These are phyloP conservation scores for Curvularia sp. DNA, from an alignment of 2,329 filamentous ascomycete genomes.

Conservation along the genomic window DNA sequence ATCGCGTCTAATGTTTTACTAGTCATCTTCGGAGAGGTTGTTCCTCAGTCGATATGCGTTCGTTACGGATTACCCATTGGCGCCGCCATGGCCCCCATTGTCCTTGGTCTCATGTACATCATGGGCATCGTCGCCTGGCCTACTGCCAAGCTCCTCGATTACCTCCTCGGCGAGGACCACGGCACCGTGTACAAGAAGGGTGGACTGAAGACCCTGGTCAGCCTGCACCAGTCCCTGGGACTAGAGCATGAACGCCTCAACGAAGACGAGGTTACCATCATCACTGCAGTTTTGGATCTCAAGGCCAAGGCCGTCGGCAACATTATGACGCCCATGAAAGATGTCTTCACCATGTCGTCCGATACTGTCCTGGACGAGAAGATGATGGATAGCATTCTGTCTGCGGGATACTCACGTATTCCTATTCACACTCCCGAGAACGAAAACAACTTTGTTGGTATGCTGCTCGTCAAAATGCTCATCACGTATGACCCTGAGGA, in stretches of 20 bases:
- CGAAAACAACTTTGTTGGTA: slow-evolving; percentile 87
- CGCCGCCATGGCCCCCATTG: slow-evolving; percentile 88
- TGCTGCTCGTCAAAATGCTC: slow-evolving; percentile 97
- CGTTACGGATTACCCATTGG: slow-evolving; percentile 95
- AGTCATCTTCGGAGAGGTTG: slow-evolving; percentile 98
- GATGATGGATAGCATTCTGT: slow-evolving; percentile 93
- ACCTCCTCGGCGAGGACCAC: slow-evolving; percentile 90
- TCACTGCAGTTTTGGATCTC: slow-evolving; percentile 92
- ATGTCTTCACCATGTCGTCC: slow-evolving; percentile 96
- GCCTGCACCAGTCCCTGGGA: slow-evolving; percentile 89
- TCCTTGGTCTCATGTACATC: slow-evolving; percentile 88
- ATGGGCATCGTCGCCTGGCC: slow-evolving; percentile 91
- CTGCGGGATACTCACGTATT: slow-evolving; percentile 93
- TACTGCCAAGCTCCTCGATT: slow-evolving; percentile 93
- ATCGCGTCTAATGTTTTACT: slow-evolving; percentile 11
- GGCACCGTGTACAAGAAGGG: slow-evolving; percentile 98
- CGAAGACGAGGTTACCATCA: slow-evolving; percentile 98
- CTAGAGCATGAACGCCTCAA: slow-evolving; percentile 85
- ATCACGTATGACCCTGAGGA: slow-evolving; percentile 99
- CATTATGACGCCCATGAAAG: slow-evolving; percentile 98
- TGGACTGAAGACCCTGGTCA: slow-evolving; percentile 93
- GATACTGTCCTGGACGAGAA: slow-evolving; percentile 90
- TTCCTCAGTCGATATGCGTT: slow-evolving; percentile 95
- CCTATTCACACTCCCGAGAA: slow-evolving; percentile 90
- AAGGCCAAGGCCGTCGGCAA: slow-evolving; percentile 94